Evolutionary conservation across 2,329 filamentous ascomycete species (phyloP).

Genomic region (Blumeria graminis): DNA sequence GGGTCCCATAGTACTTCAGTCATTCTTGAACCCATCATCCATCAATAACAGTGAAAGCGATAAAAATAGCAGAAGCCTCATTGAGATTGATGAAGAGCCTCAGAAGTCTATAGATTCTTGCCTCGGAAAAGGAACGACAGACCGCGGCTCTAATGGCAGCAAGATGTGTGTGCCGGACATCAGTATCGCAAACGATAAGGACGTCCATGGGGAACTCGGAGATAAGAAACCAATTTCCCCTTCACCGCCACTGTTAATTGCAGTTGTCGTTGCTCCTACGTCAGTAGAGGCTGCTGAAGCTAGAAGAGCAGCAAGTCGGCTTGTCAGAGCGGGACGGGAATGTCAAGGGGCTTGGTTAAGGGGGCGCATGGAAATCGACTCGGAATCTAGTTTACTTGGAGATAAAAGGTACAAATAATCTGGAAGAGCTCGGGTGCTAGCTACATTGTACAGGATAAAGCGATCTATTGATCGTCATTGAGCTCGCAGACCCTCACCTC

Average conservation of each 20-base stretch:
- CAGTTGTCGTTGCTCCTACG: conserved; percentile 26
- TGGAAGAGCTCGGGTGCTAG: neutral
- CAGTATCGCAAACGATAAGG: neutral
- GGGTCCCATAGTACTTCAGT: conserved; percentile 19
- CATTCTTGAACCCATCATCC: conserved; percentile 20
- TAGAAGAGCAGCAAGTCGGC: conserved; percentile 24
- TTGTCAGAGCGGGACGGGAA: conserved; percentile 29
- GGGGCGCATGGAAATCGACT: conserved; percentile 10
- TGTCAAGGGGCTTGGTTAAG: conserved; percentile 29
- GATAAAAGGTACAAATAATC: neutral
- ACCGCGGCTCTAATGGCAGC: no score
- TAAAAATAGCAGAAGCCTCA: neutral
- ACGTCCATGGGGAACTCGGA: conserved; percentile 4
- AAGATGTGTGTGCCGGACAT: neutral
- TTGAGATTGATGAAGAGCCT: neutral
- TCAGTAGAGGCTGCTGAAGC: conserved; percentile 26
- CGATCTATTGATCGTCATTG: no score
- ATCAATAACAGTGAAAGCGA: neutral
- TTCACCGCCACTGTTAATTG: conserved; percentile 26
- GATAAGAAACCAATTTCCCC: conserved; percentile 2
- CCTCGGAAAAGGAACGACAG: neutral
- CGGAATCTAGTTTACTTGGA: neutral
- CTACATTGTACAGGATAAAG: no score
- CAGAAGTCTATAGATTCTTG: neutral
- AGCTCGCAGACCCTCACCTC: no score